A percentile compares a stretch with the other conserved stretches of the same genome.
These are phyloP conservation scores for Erysimum cheiranthoides DNA, from an alignment of 345 rosid species.

Conservation along the genomic window DNA sequence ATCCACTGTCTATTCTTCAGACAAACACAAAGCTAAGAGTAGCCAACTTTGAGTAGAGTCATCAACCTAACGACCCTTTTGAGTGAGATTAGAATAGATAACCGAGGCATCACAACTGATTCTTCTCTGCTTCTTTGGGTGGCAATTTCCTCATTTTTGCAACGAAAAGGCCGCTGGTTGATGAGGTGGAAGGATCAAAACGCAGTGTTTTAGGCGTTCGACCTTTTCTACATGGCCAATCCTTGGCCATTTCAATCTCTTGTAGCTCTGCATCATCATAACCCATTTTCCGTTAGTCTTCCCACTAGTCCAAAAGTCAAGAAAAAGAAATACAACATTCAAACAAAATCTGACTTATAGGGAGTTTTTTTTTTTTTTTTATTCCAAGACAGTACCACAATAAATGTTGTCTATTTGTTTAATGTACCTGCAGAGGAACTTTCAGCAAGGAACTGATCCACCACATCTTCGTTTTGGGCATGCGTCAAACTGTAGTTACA, in stretches of 20 bases:
- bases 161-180: conserved; percentile 92
- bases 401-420: not conserved
- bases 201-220: conserved; percentile 75
- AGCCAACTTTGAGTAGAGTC: conserved; percentile 21
- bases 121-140: conserved; percentile 23
- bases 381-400: not conserved
- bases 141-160: conserved; percentile 69
- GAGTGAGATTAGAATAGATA: not conserved
- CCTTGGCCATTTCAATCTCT: conserved; percentile 70
- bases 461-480: conserved; percentile 92
- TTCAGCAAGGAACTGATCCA: conserved; percentile 70
- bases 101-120: conserved; percentile 27
- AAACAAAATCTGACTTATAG: conserved; percentile 3
- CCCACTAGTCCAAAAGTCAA: conserved; percentile 2
- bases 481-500: conserved; percentile 69
- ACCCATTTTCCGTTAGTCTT: conserved; percentile 24
- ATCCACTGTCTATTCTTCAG: conserved; percentile 3
- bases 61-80: conserved; percentile 13
- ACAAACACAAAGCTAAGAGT: conserved; percentile 8
- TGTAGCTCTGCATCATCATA: conserved; percentile 57
- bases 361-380: not conserved
- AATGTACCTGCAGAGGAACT: conserved; percentile 69
- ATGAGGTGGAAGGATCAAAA: conserved; percentile 81
- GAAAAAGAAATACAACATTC: not conserved
- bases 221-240: conserved; percentile 87